A percentile compares a stretch with the other conserved stretches of the same genome.
phyloP scores from a whole-genome alignment of 73 alveolate species.

The Uronychia binucleata region DNA sequence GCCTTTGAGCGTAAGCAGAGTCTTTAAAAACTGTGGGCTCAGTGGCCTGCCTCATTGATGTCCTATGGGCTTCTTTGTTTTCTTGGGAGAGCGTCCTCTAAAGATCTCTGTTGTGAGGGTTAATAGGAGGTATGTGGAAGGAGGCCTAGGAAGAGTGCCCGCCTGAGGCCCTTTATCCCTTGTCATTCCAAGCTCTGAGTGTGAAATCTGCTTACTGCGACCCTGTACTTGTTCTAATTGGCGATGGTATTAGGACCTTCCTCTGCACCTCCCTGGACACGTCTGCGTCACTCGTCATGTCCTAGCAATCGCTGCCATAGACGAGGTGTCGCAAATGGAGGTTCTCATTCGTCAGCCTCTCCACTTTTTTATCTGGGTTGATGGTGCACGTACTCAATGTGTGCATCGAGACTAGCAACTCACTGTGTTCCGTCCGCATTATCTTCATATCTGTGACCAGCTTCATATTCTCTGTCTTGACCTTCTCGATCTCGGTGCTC shows the following conservation, averaged over 20 bases:
- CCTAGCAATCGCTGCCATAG: not conserved
- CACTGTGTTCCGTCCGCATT: conserved; percentile 45
- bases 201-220: not conserved
- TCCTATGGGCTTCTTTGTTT: not conserved
- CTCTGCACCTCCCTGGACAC: not conserved
- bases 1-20: not conserved
- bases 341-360: not conserved
- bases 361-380: not conserved
- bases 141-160: no score
- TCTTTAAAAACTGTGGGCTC: no score
- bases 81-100: not conserved
- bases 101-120: not conserved
- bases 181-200: no score
- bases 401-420: conserved; percentile 24
- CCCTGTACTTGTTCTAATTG: not conserved
- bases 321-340: not conserved
- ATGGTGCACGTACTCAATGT: conserved; percentile 16
- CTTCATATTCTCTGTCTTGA: conserved; percentile 57
- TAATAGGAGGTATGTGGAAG: not conserved
- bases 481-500: conserved; percentile 22
- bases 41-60: no score
- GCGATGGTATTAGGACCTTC: not conserved
- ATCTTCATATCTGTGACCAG: conserved; percentile 48
- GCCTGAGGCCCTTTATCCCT: no score
- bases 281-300: not conserved